Base-by-base conservation (phyloP, 345 rosid species). In the Triadica sebifera region DNA sequence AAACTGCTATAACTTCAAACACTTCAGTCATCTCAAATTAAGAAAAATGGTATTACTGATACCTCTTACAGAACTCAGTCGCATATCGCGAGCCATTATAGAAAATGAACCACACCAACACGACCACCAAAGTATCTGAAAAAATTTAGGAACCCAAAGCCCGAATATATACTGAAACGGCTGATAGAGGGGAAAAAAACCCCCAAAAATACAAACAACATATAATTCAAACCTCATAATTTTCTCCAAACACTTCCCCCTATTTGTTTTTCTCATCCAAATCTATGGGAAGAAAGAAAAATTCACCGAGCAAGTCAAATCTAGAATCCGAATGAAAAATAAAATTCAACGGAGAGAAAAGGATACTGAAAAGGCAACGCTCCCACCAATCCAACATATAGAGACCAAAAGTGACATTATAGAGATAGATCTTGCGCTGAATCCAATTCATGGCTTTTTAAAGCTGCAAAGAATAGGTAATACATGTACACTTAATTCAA, bases 351-450 rank as follows among this genome's bases (percentile, higher is more conserved):
- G 5, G 34, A 12, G 25, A 15, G 12, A 70, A 39, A 69, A 85
- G 97, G 98, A 94, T 93, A 92, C 99, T 95, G 92, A 95, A 91
- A 73, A 95, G 92, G 75, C 76, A 92, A 49, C 99, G 96, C 84
- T 95, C 98, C 99, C 97, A 95, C 99, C 97, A 95, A 79, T 95
- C 99, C 89, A 95, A 83, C 99, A 95, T 95, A 86, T 76, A 93
- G 68, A 95, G 97, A 67, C 99, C 99, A 37, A 95, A 95, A 15
- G 98, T 95, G 74, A 93, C 99, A 86, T 93, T 93, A 82, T 95
- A 95, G 80, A 90, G 97, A 80, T 87, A 87, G 86, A 95, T 93
- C 89, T 95, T 93, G 20, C 98, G 91, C 77, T 89, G 99, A 81
- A 92, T 77, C 97, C 95, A 94, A 74, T 94, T 94, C 97, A 94